phyloP scores from a whole-genome alignment of 1,139 yeast genomes.

The Kodamaea suecica region DNA sequence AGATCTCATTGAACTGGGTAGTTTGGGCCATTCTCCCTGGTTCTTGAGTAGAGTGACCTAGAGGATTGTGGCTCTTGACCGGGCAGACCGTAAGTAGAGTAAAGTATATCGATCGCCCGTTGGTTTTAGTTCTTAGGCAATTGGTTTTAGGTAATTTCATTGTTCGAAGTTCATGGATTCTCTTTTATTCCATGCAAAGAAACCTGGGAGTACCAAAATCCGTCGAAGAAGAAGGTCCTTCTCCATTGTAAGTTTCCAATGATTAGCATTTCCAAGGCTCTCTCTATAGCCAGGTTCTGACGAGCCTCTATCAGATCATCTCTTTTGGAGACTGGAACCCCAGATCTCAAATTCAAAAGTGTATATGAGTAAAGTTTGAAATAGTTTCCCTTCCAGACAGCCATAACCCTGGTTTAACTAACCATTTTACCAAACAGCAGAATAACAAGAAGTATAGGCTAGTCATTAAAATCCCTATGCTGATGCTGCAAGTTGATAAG shows the following conservation, averaged over 20 bases:
- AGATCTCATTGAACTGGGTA: no score
- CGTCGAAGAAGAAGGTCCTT: neutral
- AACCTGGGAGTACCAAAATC: no score
- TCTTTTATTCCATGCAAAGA: no score
- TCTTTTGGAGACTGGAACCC: neutral
- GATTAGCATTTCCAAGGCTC: neutral
- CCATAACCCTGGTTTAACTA: neutral
- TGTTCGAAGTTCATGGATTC: neutral
- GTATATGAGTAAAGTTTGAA: neutral
- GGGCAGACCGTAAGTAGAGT: no score
- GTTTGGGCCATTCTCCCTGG: no score
- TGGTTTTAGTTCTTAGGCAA: no score
- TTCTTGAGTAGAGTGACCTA: no score
- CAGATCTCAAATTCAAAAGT: neutral
- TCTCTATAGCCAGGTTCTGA: neutral
- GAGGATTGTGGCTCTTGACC: no score
- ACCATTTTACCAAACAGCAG: neutral
- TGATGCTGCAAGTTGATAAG: neutral
- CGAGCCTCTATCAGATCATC: neutral
- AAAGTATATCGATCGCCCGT: no score
- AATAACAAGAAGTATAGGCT: neutral
- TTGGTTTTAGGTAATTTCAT: no score
- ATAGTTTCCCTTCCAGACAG: neutral
- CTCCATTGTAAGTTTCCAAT: no score
- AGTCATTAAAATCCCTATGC: neutral